phyloP scores from a whole-genome alignment of 2,329 filamentous ascomycete genomes.

The Lasiodiplodia hormozganensis region DNA sequence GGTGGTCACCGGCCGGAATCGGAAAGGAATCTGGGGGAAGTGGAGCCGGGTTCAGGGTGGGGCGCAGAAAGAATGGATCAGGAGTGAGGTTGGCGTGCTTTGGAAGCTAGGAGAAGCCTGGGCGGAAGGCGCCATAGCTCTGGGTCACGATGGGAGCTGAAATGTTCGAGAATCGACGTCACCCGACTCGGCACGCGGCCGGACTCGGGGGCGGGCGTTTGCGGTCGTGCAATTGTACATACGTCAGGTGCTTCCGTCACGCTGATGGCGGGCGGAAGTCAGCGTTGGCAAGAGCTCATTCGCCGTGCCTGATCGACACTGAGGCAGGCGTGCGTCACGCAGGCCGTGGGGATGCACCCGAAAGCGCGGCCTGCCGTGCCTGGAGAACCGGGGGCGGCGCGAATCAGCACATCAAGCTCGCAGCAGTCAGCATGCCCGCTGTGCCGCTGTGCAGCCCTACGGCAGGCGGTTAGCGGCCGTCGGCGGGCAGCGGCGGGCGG shows the following conservation, averaged over 20 bases:
- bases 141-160: slow-evolving; percentile 24
- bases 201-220: background rate
- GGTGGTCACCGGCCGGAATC: slow-evolving; percentile 15
- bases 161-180: slow-evolving; percentile 24
- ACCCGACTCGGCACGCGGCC: slow-evolving; percentile 18
- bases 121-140: slow-evolving; percentile 22
- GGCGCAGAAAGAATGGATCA: background rate
- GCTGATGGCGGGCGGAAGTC: slow-evolving; percentile 10
- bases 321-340: slow-evolving; percentile 25
- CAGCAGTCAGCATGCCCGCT: slow-evolving; percentile 7
- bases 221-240: background rate
- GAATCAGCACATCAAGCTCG: slow-evolving; percentile 10
- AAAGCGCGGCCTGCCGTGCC: slow-evolving; percentile 20
- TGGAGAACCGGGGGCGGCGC: slow-evolving; percentile 6
- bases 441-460: slow-evolving; percentile 10
- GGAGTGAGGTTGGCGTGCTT: background rate
- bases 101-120: slow-evolving; percentile 11
- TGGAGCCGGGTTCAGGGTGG: background rate
- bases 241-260: slow-evolving; percentile 24
- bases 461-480: background rate
- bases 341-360: slow-evolving; percentile 25
- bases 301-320: slow-evolving; percentile 27
- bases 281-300: slow-evolving; percentile 22
- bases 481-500: slow-evolving; percentile 8
- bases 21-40: slow-evolving; percentile 3